phyloP scores from a whole-genome alignment of 805 yeast species.

The Candida endomychidarum region DNA sequence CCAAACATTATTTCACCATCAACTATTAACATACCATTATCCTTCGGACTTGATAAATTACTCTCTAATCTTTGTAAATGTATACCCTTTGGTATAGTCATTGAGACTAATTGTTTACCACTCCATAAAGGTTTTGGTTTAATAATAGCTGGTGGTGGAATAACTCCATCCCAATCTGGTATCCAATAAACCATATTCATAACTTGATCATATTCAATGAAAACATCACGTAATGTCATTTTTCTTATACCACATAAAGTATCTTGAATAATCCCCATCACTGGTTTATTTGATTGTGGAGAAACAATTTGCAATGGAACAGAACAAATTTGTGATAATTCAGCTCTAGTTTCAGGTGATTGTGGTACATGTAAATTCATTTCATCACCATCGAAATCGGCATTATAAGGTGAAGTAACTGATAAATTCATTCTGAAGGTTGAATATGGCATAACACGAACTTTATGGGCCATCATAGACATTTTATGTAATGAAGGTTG shows the following conservation, averaged over 20 bases:
- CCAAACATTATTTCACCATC: slow-evolving; percentile 98
- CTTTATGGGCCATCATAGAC: slow-evolving; percentile 99
- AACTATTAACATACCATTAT: slow-evolving; percentile 91
- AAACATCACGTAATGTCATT: slow-evolving; percentile 87
- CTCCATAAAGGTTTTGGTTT: slow-evolving; percentile 98
- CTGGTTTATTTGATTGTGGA: slow-evolving; percentile 98
- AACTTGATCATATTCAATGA: slow-evolving; percentile 88
- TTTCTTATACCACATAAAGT: slow-evolving; percentile 96
- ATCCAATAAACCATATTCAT: slow-evolving; percentile 98
- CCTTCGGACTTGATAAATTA: slow-evolving; percentile 81
- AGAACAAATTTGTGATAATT: slow-evolving; percentile 89
- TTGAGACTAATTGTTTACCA: slow-evolving; percentile 90
- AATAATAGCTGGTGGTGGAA: slow-evolving; percentile 90
- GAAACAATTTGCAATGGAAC: slow-evolving; percentile 98
- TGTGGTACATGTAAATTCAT: slow-evolving; percentile 99
- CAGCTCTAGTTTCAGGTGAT: slow-evolving; percentile 97
- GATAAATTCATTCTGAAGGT: slow-evolving; percentile 95
- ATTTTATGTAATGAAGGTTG: slow-evolving; percentile 98
- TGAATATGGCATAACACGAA: slow-evolving; percentile 97
- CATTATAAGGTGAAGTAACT: slow-evolving; percentile 98
- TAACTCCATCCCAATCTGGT: slow-evolving; percentile 97
- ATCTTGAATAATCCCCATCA: slow-evolving; percentile 99
- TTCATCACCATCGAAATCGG: slow-evolving; percentile 99
- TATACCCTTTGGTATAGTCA: slow-evolving; percentile 95
- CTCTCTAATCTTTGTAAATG: slow-evolving; percentile 91